phyloP scores from a whole-genome alignment of 768 basidiomycete genomes.

The Auriscalpium orientale region DNA sequence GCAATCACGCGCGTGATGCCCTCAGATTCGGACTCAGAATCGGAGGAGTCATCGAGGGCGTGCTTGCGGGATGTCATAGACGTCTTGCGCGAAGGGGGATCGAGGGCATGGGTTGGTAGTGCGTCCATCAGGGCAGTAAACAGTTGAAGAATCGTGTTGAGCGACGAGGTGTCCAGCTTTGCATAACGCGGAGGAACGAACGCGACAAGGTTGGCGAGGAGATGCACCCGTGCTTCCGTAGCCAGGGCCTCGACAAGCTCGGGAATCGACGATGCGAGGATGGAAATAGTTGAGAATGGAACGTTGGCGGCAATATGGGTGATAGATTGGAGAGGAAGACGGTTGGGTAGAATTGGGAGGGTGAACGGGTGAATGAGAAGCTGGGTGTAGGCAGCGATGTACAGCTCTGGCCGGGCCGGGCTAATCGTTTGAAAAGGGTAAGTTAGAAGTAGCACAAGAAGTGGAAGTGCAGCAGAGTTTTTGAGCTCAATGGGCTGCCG shows the following conservation, averaged over 20 bases:
- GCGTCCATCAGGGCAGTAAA: slow-evolving; percentile 42
- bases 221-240: slow-evolving; percentile 39
- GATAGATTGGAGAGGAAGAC: slow-evolving; percentile 53
- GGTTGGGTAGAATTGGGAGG: slow-evolving; percentile 73
- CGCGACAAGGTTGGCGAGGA: slow-evolving; percentile 64
- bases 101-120: slow-evolving; percentile 46
- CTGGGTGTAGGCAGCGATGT: slow-evolving; percentile 5
- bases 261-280: slow-evolving; percentile 22
- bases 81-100: slow-evolving; percentile 29
- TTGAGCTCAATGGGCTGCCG: slow-evolving; percentile 53
- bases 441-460: slow-evolving; percentile 54
- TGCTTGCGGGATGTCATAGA: slow-evolving; percentile 1
- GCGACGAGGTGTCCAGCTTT: slow-evolving; percentile 34
- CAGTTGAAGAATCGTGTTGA: slow-evolving; percentile 49
- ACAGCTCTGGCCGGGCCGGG: not conserved
- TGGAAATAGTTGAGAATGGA: slow-evolving; percentile 40
- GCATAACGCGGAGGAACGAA: slow-evolving; percentile 60
- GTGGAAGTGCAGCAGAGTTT: slow-evolving; percentile 40
- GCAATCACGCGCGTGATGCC: slow-evolving; percentile 26
- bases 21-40: slow-evolving; percentile 24
- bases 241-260: slow-evolving; percentile 8
- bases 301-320: slow-evolving; percentile 57
- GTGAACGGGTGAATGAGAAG: slow-evolving; percentile 7
- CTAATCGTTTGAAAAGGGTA: slow-evolving; percentile 42
- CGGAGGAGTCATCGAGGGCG: not conserved